Evolutionary conservation across 2,329 filamentous ascomycete genomes (phyloP), one percentile per base, ranked within the genome.

Genomic region (Alternaria metachromatica): DNA sequence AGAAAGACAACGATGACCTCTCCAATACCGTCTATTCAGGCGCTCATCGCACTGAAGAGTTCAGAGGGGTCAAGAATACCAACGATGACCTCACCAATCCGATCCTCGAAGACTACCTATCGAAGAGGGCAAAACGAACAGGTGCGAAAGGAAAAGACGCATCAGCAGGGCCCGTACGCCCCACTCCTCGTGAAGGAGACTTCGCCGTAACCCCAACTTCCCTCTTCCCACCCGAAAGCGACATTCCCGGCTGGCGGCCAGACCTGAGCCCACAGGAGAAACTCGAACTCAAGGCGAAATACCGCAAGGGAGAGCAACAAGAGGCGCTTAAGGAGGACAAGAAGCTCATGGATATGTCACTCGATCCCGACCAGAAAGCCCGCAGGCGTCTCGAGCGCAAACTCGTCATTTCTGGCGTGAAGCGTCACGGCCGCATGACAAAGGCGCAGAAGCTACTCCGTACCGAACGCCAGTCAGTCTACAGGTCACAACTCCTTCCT

Each of bases 381-480:
- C 88, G 94, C 62, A 84, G 89, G 58, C 87, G 90, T 62, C 97
- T 92, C 89, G 89, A 97, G 83, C 87, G 92, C 73, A 93, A 91
- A 80, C 93, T 94, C 86, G 88, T 97, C 44, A 91, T 95, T 59
- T 88, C 91, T 70, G 88, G 91, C 79, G 86, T 97, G 53, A 87
- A 86, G 56, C 87, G 87, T 65, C 85, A 90, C 51, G 90, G 91
- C 9, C 86, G 92, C 46, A 80, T 94, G 55, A 86, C 88, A 18
- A 88, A 87, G 66, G 84, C 86, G 55, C 87, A 94, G 72, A 84
- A 87, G 58, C 87, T 97, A 64, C 87, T 88, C 76, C 88, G 90
- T 70, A 88, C 86, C 8, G 89, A 91, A 77, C 82, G 88, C 44
- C 82, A 88, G 71, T 83, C 84, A 57, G 72, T 86, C 25, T 83